Percentiles rank a stretch among this genome's conserved stretches.
phyloP scores from a whole-genome alignment of 805 yeast genomes.

The Kuraishia molischiana region DNA sequence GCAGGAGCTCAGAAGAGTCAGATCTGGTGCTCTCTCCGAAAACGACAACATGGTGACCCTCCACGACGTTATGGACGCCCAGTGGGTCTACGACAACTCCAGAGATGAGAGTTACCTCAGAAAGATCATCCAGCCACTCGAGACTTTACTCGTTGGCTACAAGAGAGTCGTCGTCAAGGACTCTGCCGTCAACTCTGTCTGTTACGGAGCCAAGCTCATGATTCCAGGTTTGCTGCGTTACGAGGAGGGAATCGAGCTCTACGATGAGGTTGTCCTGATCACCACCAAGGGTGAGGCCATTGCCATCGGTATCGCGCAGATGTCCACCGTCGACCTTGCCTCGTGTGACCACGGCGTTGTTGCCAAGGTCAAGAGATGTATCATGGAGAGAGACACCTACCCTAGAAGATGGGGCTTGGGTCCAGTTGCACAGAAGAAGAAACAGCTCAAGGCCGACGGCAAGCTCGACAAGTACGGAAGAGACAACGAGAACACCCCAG shows the following conservation, averaged over 20 bases:
- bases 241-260: conserved; percentile 94
- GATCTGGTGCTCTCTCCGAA: conserved; percentile 94
- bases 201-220: conserved; percentile 99
- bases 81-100: conserved; percentile 94
- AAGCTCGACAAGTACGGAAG: conserved; percentile 95
- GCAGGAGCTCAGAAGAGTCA: conserved; percentile 99
- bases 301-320: conserved; percentile 96
- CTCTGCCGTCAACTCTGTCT: conserved; percentile 95
- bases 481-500: conserved; percentile 89
- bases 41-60: conserved; percentile 86
- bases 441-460: conserved; percentile 95
- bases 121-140: conserved; percentile 90
- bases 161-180: conserved; percentile 89
- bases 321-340: conserved; percentile 96
- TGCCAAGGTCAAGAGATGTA: conserved; percentile 97
- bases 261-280: conserved; percentile 95
- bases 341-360: conserved; percentile 98
- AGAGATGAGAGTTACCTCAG: conserved; percentile 94
- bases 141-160: conserved; percentile 86
- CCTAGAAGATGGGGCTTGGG: conserved; percentile 99
- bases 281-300: conserved; percentile 99
- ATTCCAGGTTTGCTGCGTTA: conserved; percentile 96
- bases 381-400: conserved; percentile 98
- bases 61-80: conserved; percentile 97
- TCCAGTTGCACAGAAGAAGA: conserved; percentile 97